Evolutionary conservation across 2,329 filamentous ascomycete genomes (phyloP).

Genomic region (Mollisiaceae sp.): DNA sequence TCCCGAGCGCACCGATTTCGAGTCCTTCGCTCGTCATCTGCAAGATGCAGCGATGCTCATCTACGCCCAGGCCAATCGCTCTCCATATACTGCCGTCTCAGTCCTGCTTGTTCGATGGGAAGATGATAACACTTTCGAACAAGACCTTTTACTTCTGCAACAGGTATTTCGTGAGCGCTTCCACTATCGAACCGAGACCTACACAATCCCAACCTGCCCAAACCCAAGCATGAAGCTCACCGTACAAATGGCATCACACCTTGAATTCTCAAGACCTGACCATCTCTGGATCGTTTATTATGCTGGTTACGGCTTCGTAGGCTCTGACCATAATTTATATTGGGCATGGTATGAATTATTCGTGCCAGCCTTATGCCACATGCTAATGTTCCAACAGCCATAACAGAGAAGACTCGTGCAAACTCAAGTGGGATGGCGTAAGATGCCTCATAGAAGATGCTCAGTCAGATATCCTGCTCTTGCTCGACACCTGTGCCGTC

Average conservation of each 20-base stretch:
- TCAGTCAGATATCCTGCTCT: conserved; percentile 64
- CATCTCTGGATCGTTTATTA: conserved; percentile 70
- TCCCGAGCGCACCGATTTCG: conserved; percentile 57
- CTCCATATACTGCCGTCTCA: conserved; percentile 62
- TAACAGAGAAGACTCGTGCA: conserved; percentile 60
- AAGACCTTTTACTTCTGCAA: conserved; percentile 60
- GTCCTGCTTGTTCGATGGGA: conserved; percentile 68
- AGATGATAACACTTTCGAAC: conserved; percentile 59
- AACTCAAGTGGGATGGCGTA: conserved; percentile 67
- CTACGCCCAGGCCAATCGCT: conserved; percentile 64
- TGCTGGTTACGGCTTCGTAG: conserved; percentile 63
- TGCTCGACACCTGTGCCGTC: conserved; percentile 66
- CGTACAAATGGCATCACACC: conserved; percentile 63
- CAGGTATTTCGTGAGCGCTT: conserved; percentile 64
- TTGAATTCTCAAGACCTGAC: conserved; percentile 61
- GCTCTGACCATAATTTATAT: conserved; percentile 65
- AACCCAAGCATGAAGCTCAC: conserved; percentile 66
- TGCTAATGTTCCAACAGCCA: conserved; percentile 55
- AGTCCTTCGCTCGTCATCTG: conserved; percentile 69
- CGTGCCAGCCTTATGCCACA: conserved; percentile 34
- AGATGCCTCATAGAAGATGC: conserved; percentile 66
- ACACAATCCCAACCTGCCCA: conserved; percentile 63
- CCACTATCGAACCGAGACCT: conserved; percentile 64
- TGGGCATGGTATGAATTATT: conserved; percentile 65
- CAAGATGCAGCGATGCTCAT: conserved; percentile 73